A percentile compares a stretch with the other conserved stretches of the same genome.
Evolutionary conservation across 139 green algal species (phyloP).

Genomic region (Picochlorum sp.): DNA sequence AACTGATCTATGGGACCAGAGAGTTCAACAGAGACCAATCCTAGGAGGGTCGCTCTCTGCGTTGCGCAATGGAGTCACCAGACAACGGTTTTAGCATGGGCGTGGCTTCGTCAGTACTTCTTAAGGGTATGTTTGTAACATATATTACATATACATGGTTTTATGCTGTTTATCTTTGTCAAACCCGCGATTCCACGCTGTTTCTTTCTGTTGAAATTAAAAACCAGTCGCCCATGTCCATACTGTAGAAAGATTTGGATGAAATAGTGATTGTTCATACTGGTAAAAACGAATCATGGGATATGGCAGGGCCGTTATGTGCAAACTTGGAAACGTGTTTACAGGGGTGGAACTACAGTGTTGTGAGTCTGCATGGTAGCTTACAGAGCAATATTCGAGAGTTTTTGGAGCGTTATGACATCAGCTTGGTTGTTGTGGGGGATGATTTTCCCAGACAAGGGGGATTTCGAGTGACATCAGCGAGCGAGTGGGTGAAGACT

Average conservation of each 20-base stretch:
- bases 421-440: constrained; percentile 11
- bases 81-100: constrained; percentile 34
- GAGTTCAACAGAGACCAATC: too few species aligned
- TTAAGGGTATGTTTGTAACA: constrained; percentile 18
- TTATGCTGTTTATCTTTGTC: too few species aligned
- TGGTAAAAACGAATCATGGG: constrained; percentile 25
- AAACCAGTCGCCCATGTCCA: neutral
- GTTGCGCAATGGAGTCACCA: constrained; percentile 13
- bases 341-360: constrained; percentile 8
- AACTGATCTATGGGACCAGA: too few species aligned
- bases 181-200: too few species aligned
- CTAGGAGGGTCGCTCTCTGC: constrained; percentile 15
- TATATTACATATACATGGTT: neutral
- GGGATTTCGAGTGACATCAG: constrained; percentile 7
- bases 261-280: constrained; percentile 34
- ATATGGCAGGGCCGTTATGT: constrained; percentile 20
- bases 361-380: constrained; percentile 28
- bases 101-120: constrained; percentile 41
- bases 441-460: constrained; percentile 13
- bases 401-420: constrained; percentile 8
- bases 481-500: constrained; percentile 22
- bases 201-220: too few species aligned
- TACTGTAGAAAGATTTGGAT: constrained; percentile 23
- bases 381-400: constrained; percentile 17
- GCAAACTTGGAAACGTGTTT: constrained; percentile 22